Evolutionary conservation across 768 basidiomycete genomes (phyloP).

Genomic region (Lentinula boryana): DNA sequence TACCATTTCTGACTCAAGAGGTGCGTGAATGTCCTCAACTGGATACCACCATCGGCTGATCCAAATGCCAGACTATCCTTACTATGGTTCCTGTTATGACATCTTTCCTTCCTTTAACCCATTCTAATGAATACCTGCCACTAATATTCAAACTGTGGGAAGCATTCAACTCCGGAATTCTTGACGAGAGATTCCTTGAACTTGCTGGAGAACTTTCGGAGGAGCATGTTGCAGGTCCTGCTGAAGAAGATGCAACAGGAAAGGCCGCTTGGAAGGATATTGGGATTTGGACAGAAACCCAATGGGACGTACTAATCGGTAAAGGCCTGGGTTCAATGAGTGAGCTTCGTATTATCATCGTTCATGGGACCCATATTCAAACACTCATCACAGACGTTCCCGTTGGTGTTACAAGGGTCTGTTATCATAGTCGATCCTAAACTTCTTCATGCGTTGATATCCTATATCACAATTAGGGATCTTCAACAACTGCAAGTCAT

Average conservation of each 20-base stretch:
- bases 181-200: slow-evolving; percentile 74
- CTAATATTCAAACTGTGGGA: slow-evolving; percentile 73
- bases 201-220: slow-evolving; percentile 64
- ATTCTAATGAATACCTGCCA: slow-evolving; percentile 65
- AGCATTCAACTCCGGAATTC: slow-evolving; percentile 64
- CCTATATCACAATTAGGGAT: slow-evolving; percentile 33
- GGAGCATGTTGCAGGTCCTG: slow-evolving; percentile 58
- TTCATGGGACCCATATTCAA: neutral
- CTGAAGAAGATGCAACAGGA: slow-evolving; percentile 45
- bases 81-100: slow-evolving; percentile 72
- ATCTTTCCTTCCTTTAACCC: slow-evolving; percentile 69
- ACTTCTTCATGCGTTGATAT: neutral
- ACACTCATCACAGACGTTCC: slow-evolving; percentile 48
- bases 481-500: slow-evolving; percentile 60
- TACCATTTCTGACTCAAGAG: slow-evolving; percentile 66
- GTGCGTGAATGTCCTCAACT: slow-evolving; percentile 32
- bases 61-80: slow-evolving; percentile 47
- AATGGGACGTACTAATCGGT: slow-evolving; percentile 79
- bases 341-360: slow-evolving; percentile 23
- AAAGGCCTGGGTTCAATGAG: slow-evolving; percentile 82
- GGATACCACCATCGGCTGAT: neutral
- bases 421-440: slow-evolving; percentile 5
- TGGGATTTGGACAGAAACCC: slow-evolving; percentile 81
- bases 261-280: slow-evolving; percentile 71
- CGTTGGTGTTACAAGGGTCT: slow-evolving; percentile 62